Evolutionary conservation across 495 filamentous ascomycete species (phyloP).

Genomic region (Collariella sp.): DNA sequence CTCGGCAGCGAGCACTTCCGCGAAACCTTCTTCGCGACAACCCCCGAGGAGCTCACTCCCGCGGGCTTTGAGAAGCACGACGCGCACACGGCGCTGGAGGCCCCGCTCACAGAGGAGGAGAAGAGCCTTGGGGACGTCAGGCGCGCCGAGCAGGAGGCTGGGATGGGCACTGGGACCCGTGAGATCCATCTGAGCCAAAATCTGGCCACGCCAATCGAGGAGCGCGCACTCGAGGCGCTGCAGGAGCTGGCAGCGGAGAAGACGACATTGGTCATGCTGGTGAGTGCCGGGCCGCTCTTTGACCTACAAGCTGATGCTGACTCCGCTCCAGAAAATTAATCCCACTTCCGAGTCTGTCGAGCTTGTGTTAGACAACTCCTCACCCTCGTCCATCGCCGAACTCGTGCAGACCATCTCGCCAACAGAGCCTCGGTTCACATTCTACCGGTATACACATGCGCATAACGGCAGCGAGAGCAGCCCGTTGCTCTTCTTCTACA

Average conservation of each 20-base stretch:
- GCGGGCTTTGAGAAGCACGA: slow-evolving; percentile 73
- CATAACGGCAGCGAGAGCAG: slow-evolving; percentile 48
- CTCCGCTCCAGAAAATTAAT: slow-evolving; percentile 54
- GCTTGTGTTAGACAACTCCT: slow-evolving; percentile 50
- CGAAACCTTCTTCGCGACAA: slow-evolving; percentile 68
- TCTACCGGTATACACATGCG: slow-evolving; percentile 62
- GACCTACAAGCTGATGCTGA: no score
- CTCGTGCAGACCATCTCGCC: slow-evolving; percentile 61
- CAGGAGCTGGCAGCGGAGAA: slow-evolving; percentile 45
- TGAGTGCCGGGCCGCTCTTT: slow-evolving; percentile 33
- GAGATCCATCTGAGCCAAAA: slow-evolving; percentile 51
- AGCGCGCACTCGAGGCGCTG: slow-evolving; percentile 59
- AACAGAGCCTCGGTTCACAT: slow-evolving; percentile 81
- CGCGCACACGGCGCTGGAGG: slow-evolving; percentile 53
- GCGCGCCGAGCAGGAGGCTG: slow-evolving; percentile 70
- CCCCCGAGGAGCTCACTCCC: slow-evolving; percentile 58
- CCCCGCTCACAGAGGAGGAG: slow-evolving; percentile 86
- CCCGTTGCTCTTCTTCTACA: slow-evolving; percentile 86
- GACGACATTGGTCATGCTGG: slow-evolving; percentile 67
- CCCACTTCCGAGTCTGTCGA: slow-evolving; percentile 68
- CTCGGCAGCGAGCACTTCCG: slow-evolving; percentile 82
- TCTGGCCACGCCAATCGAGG: slow-evolving; percentile 58
- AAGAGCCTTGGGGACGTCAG: slow-evolving; percentile 64
- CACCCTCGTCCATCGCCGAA: slow-evolving; percentile 35
- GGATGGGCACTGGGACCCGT: slow-evolving; percentile 56